Evolutionary conservation across 176 grass and related monocot genomes (phyloP), one percentile per base, ranked within the genome.

Genomic region (Themeda triandra): DNA sequence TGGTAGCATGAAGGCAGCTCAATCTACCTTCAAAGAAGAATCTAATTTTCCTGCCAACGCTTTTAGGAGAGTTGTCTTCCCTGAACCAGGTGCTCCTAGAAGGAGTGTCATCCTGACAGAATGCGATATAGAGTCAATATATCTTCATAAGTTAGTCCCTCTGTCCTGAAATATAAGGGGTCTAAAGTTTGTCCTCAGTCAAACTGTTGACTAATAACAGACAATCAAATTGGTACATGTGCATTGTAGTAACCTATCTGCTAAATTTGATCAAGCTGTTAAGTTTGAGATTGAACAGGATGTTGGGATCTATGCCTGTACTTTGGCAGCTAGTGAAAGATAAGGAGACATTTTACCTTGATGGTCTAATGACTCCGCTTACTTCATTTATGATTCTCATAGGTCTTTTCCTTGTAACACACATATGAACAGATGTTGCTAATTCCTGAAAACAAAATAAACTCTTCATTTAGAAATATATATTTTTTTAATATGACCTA

Each of bases 31-130:
- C 59, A 95, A 87, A 42, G 86, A 73, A 71, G 87, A 44, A 80
- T 94, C 88, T 32, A 88, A 66, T 56, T 91, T 95, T 88, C 88
- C 92, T 28, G 91, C 89, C 54, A 98, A 83, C 3, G 89, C 90
- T 93, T 86, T 92, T 66, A 98, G n/a, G 54, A 98, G 88, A 1
- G 95, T 98, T 36, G 92, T 95, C 81, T 95, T 98, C 33, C 95
- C 95, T 11, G 95, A 98, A 69, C 92, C 92, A 44, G 95, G 95
- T 60, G 92, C 86, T 84, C 95, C 95, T 59, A 98, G 92, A 66
- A 98, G 90, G 84, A 98, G 95, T 63, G 95, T 98, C 92, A 98
- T 91, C 92, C 95, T 98, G 87, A 82, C 35, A 80, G 56, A 75
- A 84, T 7, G 60, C 32, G 69, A 77, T 69, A 40, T n/a, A 48